phyloP scores from a whole-genome alignment of 2,329 filamentous ascomycete species.

The Cercospora sp. region DNA sequence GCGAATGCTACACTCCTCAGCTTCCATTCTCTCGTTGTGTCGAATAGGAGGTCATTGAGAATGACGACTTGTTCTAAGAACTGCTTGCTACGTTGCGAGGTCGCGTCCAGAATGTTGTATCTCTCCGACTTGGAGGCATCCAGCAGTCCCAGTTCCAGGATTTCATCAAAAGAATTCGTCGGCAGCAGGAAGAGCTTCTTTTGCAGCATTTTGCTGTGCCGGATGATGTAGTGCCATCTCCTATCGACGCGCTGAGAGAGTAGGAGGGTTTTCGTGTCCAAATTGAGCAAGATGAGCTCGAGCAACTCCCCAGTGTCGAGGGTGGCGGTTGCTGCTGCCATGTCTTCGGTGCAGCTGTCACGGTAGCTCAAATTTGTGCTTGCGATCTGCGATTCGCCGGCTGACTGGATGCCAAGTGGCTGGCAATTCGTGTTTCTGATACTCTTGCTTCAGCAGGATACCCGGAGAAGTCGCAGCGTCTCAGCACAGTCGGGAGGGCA shows the following conservation, averaged over 20 bases:
- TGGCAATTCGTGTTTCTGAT: not conserved
- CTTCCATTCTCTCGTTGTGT: conserved; percentile 25
- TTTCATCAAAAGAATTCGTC: conserved; percentile 23
- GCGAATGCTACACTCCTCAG: conserved; percentile 18
- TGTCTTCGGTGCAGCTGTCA: not conserved
- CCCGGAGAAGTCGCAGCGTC: not conserved
- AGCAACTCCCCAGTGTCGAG: conserved; percentile 24
- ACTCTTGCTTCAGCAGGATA: not conserved
- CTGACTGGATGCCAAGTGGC: not conserved
- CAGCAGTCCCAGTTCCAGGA: conserved; percentile 21
- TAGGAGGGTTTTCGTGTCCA: conserved; percentile 26
- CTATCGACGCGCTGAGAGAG: conserved; percentile 25
- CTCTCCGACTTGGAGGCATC: conserved; percentile 14
- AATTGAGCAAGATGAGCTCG: conserved; percentile 23
- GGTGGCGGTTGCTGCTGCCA: conserved; percentile 17
- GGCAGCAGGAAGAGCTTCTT: conserved; percentile 29
- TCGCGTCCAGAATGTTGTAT: conserved; percentile 25
- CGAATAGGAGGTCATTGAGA: conserved; percentile 25
- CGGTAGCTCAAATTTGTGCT: not conserved
- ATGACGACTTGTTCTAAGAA: conserved; percentile 25
- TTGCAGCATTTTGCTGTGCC: conserved; percentile 22
- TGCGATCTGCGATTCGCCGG: not conserved
- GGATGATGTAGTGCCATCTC: conserved; percentile 24
- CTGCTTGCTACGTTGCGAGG: conserved; percentile 22
- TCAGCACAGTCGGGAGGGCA: not conserved